Percentiles rank a stretch among this genome's conserved stretches.
These are phyloP conservation scores for Echeveria elegans DNA, from an alignment of 164 flowering plant species.

Conservation along the genomic window DNA sequence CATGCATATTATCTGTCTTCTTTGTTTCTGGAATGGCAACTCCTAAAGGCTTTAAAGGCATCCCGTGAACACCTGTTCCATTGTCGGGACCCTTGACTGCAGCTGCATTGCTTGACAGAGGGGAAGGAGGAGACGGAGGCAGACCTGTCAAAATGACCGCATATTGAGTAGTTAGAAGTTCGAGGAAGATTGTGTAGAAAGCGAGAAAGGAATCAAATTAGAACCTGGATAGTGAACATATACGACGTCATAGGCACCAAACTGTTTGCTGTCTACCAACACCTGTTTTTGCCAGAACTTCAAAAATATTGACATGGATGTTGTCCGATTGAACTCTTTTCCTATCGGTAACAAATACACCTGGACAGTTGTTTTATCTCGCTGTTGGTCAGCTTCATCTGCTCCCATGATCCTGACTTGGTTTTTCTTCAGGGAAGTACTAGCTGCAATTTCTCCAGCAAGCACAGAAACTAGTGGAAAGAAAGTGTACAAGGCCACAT, in stretches of 20 bases:
- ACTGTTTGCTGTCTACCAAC: slow-evolving; percentile 5
- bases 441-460: background rate
- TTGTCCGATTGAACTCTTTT: background rate
- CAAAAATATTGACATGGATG: background rate
- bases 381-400: background rate
- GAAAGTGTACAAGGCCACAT: background rate
- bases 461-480: slow-evolving; percentile 1
- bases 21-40: background rate
- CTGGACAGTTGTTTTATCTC: slow-evolving; percentile 3
- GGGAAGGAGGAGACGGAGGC: slow-evolving; percentile 2
- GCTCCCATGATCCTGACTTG: slow-evolving; percentile 5
- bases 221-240: background rate
- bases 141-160: background rate
- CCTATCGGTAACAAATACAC: slow-evolving; percentile 5
- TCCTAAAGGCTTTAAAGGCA: slow-evolving; percentile 2
- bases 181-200: background rate
- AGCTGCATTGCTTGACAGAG: slow-evolving; percentile 1
- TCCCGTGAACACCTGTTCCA: slow-evolving; percentile 1
- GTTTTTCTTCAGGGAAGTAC: background rate
- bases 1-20: slow-evolving; percentile 3
- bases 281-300: background rate
- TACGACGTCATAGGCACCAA: background rate
- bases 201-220: background rate
- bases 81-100: background rate
- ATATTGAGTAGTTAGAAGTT: background rate